These are phyloP conservation scores for Fusarium liriodendri DNA, from an alignment of 2,329 filamentous ascomycete species.

Conservation along the genomic window DNA sequence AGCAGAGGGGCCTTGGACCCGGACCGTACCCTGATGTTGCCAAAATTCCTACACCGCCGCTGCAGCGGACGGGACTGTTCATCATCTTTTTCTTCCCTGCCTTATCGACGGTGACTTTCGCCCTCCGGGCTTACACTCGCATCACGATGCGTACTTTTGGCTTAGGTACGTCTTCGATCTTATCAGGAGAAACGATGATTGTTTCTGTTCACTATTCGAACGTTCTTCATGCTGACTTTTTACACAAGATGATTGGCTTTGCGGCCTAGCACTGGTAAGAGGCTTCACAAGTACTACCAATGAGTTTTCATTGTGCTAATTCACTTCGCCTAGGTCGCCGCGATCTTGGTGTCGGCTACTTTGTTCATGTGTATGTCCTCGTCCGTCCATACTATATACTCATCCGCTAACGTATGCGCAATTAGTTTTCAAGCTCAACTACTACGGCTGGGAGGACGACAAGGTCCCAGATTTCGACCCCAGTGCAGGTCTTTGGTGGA, in stretches of 20 bases:
- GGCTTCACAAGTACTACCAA: neutral
- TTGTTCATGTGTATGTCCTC: constrained; percentile 30
- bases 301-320: neutral
- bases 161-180: constrained; percentile 29
- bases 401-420: neutral
- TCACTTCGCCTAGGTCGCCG: constrained; percentile 10
- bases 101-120: constrained; percentile 42
- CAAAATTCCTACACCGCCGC: constrained; percentile 47
- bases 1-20: neutral
- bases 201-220: neutral
- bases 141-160: constrained; percentile 44
- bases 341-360: constrained; percentile 27
- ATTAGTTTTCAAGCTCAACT: constrained; percentile 47
- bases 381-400: neutral
- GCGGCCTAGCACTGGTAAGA: neutral
- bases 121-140: constrained; percentile 44
- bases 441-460: constrained; percentile 45
- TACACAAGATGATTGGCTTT: neutral
- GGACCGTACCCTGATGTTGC: constrained; percentile 38
- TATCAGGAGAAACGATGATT: constrained; percentile 1
- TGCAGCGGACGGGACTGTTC: constrained; percentile 45
- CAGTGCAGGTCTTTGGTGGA: constrained; percentile 45
- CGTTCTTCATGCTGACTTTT: neutral
- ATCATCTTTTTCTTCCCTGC: constrained; percentile 48
- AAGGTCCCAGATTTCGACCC: constrained; percentile 36